Evolutionary conservation across 371 early-diverging fungal species (phyloP).

Genomic region (Rhizopus sp.): DNA sequence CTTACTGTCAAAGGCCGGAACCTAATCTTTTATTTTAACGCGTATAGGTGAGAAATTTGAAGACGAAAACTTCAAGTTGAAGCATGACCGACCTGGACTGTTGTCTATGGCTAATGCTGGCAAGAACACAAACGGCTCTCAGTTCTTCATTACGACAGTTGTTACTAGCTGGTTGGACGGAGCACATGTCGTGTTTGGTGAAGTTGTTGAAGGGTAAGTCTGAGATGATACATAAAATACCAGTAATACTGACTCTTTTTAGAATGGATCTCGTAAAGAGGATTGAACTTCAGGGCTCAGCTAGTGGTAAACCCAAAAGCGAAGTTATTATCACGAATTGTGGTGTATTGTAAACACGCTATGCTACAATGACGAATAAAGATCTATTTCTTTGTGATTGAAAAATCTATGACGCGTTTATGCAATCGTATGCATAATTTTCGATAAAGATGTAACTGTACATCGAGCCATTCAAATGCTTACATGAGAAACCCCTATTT

Average conservation of each 20-base stretch:
- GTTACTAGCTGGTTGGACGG: slow-evolving; percentile 93
- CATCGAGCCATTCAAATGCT: too few relatives aligned
- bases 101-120: slow-evolving; percentile 98
- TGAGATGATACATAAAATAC: neutral
- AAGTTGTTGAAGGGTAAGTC: slow-evolving; percentile 74
- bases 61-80: slow-evolving; percentile 98
- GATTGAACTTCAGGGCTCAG: slow-evolving; percentile 81
- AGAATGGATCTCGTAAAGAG: slow-evolving; percentile 71
- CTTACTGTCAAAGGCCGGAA: too few relatives aligned
- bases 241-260: neutral
- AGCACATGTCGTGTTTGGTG: slow-evolving; percentile 99
- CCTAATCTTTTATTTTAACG: neutral
- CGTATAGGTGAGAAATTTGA: slow-evolving; percentile 62
- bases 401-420: too few relatives aligned
- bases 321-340: slow-evolving; percentile 61
- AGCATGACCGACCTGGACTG: slow-evolving; percentile 88
- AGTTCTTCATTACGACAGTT: slow-evolving; percentile 96
- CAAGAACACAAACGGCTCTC: slow-evolving; percentile 94
- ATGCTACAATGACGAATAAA: too few relatives aligned
- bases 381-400: too few relatives aligned
- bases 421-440: too few relatives aligned
- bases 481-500: too few relatives aligned
- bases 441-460: too few relatives aligned
- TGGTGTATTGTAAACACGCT: slow-evolving; percentile 57
- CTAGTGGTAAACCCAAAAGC: slow-evolving; percentile 52